A percentile compares a stretch with the other conserved stretches of the same genome.
Conservation (phyloP, 2,329 filamentous ascomycete species). For the Fusarium scirpi region DNA sequence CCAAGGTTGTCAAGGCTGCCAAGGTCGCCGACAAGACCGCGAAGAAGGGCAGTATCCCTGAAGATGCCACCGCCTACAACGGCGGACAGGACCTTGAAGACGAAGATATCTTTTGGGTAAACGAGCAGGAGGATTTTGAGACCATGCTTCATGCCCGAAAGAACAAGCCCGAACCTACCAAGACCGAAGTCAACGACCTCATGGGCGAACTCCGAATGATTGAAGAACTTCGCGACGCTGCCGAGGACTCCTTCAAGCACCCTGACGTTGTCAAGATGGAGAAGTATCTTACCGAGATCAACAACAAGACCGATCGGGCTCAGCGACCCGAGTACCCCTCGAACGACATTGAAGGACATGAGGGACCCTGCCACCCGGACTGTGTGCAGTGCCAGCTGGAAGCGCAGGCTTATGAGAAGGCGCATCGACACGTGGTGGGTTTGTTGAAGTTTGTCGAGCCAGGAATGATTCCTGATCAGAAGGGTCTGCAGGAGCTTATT, state of each 20-base stretch:
- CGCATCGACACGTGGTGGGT: not conserved
- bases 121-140: not conserved
- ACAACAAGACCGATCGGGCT: not conserved
- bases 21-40: not conserved
- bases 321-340: not conserved
- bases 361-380: not conserved
- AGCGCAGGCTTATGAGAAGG: not conserved
- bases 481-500: not conserved
- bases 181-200: not conserved
- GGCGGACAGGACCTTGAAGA: not conserved
- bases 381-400: not conserved
- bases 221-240: not conserved
- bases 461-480: not conserved
- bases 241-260: not conserved
- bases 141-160: not conserved
- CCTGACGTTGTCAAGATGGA: slow-evolving; percentile 1
- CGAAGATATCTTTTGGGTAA: not conserved
- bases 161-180: not conserved
- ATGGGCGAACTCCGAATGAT: not conserved
- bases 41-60: not conserved
- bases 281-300: not conserved
- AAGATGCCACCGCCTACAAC: not conserved
- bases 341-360: not conserved
- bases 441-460: not conserved
- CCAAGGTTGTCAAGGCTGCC: not conserved